These are phyloP conservation scores for Symbiodinium natans DNA, from an alignment of 73 alveolate species.

Conservation along the genomic window DNA sequence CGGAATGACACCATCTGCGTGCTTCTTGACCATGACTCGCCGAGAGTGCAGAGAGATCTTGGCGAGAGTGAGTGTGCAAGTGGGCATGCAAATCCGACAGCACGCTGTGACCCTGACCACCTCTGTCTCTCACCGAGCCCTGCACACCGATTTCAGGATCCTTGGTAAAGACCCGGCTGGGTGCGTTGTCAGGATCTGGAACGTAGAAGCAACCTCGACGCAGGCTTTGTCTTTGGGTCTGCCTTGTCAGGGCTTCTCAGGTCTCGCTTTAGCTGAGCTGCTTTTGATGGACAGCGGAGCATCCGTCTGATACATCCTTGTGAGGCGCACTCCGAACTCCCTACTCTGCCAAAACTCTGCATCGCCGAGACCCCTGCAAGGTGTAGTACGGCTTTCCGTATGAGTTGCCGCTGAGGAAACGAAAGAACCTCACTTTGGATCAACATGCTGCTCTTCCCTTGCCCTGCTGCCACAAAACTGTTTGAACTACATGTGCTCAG, in stretches of 20 bases:
- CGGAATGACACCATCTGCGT: conserved; percentile 97
- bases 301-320: conserved; percentile 96
- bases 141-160: conserved; percentile 81
- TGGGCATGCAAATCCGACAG: neutral
- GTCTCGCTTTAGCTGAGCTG: neutral
- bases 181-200: conserved; percentile 95
- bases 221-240: neutral
- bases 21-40: conserved; percentile 97
- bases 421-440: conserved; percentile 94
- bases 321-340: neutral
- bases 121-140: conserved; percentile 7
- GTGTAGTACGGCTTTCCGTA: conserved; percentile 95
- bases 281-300: conserved; percentile 97
- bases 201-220: conserved; percentile 90
- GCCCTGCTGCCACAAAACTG: too few relatives aligned
- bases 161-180: conserved; percentile 94
- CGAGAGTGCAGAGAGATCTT: conserved; percentile 90
- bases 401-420: conserved; percentile 84
- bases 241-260: neutral
- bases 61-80: neutral
- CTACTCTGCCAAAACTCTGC: neutral
- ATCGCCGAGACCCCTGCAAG: conserved; percentile 46
- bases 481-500: too few relatives aligned
- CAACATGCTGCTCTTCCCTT: too few relatives aligned
- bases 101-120: neutral